These are phyloP conservation scores for Spirogloea muscicola DNA, from an alignment of 139 green algal species.

Conservation along the genomic window DNA sequence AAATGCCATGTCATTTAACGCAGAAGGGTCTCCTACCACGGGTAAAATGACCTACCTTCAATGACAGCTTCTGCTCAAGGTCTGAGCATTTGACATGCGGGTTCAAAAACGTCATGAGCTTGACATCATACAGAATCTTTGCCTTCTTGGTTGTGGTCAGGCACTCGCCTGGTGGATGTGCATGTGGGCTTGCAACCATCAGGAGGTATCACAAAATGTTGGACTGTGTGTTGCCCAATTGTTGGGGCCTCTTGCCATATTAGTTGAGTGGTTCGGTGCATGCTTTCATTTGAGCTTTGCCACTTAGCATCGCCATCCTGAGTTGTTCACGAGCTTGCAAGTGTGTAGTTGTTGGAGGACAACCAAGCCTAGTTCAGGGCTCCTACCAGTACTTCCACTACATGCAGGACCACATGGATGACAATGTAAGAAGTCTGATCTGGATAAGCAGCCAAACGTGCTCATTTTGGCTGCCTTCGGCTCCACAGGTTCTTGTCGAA, in stretches of 20 bases:
- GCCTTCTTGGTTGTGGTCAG: neutral
- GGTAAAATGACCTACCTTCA: neutral
- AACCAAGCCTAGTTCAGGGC: constrained; percentile 66
- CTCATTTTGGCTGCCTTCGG: neutral
- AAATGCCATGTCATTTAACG: constrained; percentile 51
- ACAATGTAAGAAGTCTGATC: constrained; percentile 45
- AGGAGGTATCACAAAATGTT: neutral
- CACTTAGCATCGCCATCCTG: too few relatives aligned
- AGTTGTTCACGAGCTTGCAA: neutral
- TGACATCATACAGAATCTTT: neutral
- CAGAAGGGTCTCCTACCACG: neutral
- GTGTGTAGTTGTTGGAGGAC: constrained; percentile 11
- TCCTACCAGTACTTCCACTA: constrained; percentile 95
- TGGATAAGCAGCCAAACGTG: neutral
- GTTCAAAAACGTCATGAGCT: neutral
- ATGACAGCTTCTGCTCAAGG: neutral
- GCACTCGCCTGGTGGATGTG: neutral
- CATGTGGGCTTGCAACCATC: neutral
- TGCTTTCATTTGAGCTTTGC: constrained; percentile 4
- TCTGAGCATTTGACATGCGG: neutral
- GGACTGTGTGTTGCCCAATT: neutral
- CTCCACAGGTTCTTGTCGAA: neutral
- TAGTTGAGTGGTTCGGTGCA: neutral
- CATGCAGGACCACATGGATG: constrained; percentile 89
- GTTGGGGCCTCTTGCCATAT: neutral